Conservation (phyloP, 345 rosid genomes). For the Noccaea bulbosa region DNA sequence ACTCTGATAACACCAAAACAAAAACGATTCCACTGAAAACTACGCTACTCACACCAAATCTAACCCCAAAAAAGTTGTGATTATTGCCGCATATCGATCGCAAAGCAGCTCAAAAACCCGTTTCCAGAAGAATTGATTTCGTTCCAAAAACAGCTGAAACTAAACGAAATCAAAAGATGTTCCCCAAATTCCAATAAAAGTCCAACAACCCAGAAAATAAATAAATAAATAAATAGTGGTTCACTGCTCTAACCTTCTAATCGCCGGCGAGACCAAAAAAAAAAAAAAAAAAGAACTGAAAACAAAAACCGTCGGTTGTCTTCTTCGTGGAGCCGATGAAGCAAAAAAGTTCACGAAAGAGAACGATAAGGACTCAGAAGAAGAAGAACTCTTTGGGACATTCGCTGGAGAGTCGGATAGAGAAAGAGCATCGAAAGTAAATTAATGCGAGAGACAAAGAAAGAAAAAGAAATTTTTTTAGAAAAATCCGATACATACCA, state of each 20-base stretch:
- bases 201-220: background rate
- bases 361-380: conserved; percentile 31
- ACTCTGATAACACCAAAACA: conserved; percentile 1
- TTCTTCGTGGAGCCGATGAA: conserved; percentile 16
- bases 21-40: background rate
- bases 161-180: conserved; percentile 6
- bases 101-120: conserved; percentile 17
- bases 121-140: background rate
- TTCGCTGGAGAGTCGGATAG: conserved; percentile 29
- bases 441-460: conserved; percentile 23
- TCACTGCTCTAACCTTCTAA: conserved; percentile 29
- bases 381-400: conserved; percentile 22
- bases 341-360: conserved; percentile 12
- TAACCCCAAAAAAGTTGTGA: background rate
- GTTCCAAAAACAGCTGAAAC: conserved; percentile 7
- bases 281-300: background rate
- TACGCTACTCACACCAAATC: background rate
- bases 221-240: background rate
- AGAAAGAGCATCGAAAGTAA: conserved; percentile 19
- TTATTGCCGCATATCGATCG: conserved; percentile 13
- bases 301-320: background rate
- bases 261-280: conserved; percentile 5
- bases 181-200: background rate
- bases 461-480: background rate
- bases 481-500: conserved; percentile 29